Percentiles rank a stretch among this genome's conserved stretches.
phyloP scores from a whole-genome alignment of 108 stramenopile species.

The Fistulifera solaris region DNA sequence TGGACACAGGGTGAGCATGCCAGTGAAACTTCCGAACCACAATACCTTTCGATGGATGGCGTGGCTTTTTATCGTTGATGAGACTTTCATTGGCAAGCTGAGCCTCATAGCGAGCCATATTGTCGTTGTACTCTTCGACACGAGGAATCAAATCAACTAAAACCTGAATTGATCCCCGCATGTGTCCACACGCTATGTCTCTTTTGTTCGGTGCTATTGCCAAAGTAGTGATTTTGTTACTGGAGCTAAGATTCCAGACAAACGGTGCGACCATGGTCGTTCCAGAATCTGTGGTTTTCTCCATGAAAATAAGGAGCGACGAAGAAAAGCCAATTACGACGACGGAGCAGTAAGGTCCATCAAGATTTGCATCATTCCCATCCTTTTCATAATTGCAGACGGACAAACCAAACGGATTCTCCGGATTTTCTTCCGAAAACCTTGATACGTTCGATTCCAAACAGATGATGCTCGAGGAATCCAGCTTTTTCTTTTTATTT shows the following conservation, averaged over 20 bases:
- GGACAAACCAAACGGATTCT: slow-evolving; percentile 9
- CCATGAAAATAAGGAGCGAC: slow-evolving; percentile 16
- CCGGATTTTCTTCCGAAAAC: background rate
- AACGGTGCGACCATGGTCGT: background rate
- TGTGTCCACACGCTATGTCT: slow-evolving; percentile 42
- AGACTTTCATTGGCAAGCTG: background rate
- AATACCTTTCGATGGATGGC: slow-evolving; percentile 37
- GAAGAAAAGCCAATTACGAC: slow-evolving; percentile 15
- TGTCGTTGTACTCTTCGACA: slow-evolving; percentile 26
- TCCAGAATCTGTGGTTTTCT: slow-evolving; percentile 7
- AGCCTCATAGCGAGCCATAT: background rate
- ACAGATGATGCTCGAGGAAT: background rate
- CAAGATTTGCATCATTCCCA: slow-evolving; percentile 1
- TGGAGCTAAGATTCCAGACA: slow-evolving; percentile 10
- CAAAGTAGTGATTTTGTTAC: slow-evolving; percentile 18
- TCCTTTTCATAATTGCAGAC: slow-evolving; percentile 7
- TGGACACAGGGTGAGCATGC: slow-evolving; percentile 69
- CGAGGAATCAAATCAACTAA: slow-evolving; percentile 36
- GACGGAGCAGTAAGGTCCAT: slow-evolving; percentile 3
- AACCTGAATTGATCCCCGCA: slow-evolving; percentile 42
- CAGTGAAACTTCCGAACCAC: slow-evolving; percentile 54
- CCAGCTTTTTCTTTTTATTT: slow-evolving; percentile 2
- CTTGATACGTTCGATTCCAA: slow-evolving; percentile 1
- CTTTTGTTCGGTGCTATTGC: slow-evolving; percentile 16
- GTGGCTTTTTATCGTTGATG: slow-evolving; percentile 8